Evolutionary conservation across 257 asterid species (phyloP).

Genomic region (Jacaranda copaia): DNA sequence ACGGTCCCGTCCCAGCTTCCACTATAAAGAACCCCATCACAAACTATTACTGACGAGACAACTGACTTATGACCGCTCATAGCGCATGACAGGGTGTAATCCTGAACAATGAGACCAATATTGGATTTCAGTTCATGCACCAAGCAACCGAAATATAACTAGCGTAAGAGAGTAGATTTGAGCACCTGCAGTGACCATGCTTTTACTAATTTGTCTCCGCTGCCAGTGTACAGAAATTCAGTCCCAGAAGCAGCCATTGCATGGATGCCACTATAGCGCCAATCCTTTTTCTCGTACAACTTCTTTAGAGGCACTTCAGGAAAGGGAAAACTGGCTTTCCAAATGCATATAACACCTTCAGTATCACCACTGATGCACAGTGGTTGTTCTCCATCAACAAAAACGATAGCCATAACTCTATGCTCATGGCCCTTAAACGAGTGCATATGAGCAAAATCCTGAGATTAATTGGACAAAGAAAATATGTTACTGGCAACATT

Average conservation of each 20-base stretch:
- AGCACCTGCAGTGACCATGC: constrained; percentile 93
- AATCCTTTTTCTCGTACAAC: constrained; percentile 78
- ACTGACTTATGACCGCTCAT: constrained; percentile 90
- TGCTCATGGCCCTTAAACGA: constrained; percentile 89
- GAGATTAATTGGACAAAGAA: constrained; percentile 38
- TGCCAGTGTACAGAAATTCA: constrained; percentile 77
- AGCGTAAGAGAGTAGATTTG: constrained; percentile 13
- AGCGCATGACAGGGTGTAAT: constrained; percentile 60
- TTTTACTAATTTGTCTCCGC: constrained; percentile 89
- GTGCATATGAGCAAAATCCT: constrained; percentile 78
- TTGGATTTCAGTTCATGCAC: constrained; percentile 26
- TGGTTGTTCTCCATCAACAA: constrained; percentile 69
- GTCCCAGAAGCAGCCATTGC: constrained; percentile 79
- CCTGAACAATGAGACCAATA: constrained; percentile 50
- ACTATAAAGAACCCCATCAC: constrained; percentile 77
- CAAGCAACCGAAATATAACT: constrained; percentile 19
- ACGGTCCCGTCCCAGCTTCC: constrained; percentile 99
- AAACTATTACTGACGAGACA: constrained; percentile 70
- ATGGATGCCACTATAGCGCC: constrained; percentile 98
- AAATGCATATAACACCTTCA: constrained; percentile 83
- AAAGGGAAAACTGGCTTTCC: constrained; percentile 74
- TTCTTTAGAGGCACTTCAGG: constrained; percentile 56
- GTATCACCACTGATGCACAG: constrained; percentile 88
- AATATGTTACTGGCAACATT: constrained; percentile 19
- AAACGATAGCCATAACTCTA: constrained; percentile 72